Evolutionary conservation across 257 asterid genomes (phyloP), one percentile per base, ranked within the genome.

Genomic region (Verbascum thapsus): DNA sequence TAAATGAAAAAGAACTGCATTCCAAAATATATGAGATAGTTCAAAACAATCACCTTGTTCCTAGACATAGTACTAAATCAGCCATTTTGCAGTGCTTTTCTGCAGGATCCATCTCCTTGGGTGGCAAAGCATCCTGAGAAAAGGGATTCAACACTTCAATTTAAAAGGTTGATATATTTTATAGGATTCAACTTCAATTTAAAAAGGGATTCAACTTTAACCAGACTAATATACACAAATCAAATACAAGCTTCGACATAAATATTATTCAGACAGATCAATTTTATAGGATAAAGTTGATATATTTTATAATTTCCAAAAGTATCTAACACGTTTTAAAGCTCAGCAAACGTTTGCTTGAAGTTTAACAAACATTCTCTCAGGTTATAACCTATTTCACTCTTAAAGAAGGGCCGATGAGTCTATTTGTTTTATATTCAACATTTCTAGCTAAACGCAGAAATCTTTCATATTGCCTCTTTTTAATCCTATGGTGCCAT

Each of bases 51-150:
- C 81, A 92, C 99, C 99, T 92, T 45, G 99, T 92, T 41, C 99
- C 99, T 32, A 92, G 83, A 56, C 99, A 92, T 71, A 92, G 58
- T 53, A 92, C 95, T 26, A 92, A 76, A 82, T 92, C 99, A 45
- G 99, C 96, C 87, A 80, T 79, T 87, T 74, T 80, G 85, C 99
- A 92, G 68, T 92, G 97, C 69, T 69, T 87, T 74, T 81, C 96
- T 7, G 99, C 97, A 54, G 83, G 88, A 82, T 80, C 78, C 84
- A 92, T 92, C 85, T 89, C 99, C 81, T 90, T 92, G 17, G 70
- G 76, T 5, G 99, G 99, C 78, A 92, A 72, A 53, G 95, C 99
- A 74, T 92, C 99, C 97, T 92, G 75, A 17, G 44, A 71, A 71
- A 68, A 19, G 5, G 64, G 23, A 51, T 63, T 71, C 72, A 61